A percentile compares a stretch with the other conserved stretches of the same genome.
Evolutionary conservation across 352 stramenopile genomes (phyloP).

Genomic region (Globisporangium nagaii): DNA sequence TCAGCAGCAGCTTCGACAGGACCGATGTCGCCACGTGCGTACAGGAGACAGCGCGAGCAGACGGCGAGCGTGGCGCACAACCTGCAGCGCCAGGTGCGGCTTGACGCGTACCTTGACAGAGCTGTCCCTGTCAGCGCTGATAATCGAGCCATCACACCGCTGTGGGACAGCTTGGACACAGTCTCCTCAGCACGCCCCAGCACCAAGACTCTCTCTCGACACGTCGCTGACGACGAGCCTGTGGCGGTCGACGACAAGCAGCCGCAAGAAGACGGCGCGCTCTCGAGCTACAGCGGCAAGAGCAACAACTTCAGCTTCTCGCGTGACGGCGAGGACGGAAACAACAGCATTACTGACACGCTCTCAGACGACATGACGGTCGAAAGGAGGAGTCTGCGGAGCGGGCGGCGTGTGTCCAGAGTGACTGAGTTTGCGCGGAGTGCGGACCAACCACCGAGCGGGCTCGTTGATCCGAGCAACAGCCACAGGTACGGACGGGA

Average conservation of each 20-base stretch:
- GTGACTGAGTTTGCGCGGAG: neutral
- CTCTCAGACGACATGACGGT: neutral
- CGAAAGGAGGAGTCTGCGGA: neutral
- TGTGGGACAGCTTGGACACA: neutral
- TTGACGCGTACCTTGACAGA: neutral
- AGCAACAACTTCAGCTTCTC: neutral
- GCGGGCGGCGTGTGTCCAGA: conserved; percentile 1
- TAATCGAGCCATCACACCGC: neutral
- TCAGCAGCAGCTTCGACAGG: neutral
- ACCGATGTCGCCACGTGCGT: neutral
- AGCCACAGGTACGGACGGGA: neutral
- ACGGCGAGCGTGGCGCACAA: neutral
- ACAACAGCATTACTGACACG: neutral
- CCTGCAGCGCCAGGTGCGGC: neutral
- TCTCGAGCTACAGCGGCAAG: neutral
- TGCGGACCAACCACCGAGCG: neutral
- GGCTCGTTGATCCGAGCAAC: neutral
- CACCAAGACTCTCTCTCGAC: neutral
- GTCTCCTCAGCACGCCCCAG: neutral
- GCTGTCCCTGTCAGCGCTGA: too few species aligned
- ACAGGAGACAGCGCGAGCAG: neutral
- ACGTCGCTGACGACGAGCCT: neutral
- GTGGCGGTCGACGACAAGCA: neutral
- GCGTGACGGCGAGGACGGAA: neutral
- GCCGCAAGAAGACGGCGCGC: neutral